These are phyloP conservation scores for Annulohypoxylon stygium DNA, from an alignment of 495 filamentous ascomycete species.

Conservation along the genomic window DNA sequence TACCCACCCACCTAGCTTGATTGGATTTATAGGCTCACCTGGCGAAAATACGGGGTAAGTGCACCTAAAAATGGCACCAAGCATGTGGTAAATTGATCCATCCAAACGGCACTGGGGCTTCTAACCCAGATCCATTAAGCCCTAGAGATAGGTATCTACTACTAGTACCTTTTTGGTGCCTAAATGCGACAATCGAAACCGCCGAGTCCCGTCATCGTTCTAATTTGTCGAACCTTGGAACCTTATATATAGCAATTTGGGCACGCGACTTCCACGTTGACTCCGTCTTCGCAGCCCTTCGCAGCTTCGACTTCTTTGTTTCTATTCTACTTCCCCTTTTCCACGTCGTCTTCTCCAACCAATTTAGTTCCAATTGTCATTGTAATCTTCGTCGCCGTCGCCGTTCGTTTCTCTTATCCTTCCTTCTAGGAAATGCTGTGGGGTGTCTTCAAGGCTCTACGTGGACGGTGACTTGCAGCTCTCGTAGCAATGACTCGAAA, in stretches of 20 bases:
- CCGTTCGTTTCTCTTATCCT: background rate
- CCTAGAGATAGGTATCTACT: too few species aligned
- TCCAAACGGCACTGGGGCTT: too few species aligned
- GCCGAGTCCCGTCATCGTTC: constrained; percentile 7
- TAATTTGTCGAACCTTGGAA: background rate
- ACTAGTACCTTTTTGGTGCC: background rate
- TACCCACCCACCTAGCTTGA: background rate
- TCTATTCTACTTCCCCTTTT: background rate
- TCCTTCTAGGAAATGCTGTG: constrained; percentile 45
- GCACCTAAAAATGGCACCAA: too few species aligned
- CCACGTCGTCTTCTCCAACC: background rate
- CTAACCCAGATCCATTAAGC: too few species aligned
- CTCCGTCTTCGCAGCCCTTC: background rate
- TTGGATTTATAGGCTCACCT: constrained; percentile 14
- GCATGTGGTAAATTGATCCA: too few species aligned
- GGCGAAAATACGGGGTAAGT: background rate
- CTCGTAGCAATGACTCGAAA: constrained; percentile 56
- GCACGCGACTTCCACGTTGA: constrained; percentile 30
- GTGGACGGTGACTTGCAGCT: constrained; percentile 59
- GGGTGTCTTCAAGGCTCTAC: constrained; percentile 54
- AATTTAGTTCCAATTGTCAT: background rate
- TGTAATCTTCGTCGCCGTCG: background rate
- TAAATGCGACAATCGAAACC: background rate
- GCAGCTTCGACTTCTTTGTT: background rate
- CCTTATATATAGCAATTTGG: background rate